Evolutionary conservation across 768 basidiomycete genomes (phyloP).

Genomic region (Mycena vulgaris): DNA sequence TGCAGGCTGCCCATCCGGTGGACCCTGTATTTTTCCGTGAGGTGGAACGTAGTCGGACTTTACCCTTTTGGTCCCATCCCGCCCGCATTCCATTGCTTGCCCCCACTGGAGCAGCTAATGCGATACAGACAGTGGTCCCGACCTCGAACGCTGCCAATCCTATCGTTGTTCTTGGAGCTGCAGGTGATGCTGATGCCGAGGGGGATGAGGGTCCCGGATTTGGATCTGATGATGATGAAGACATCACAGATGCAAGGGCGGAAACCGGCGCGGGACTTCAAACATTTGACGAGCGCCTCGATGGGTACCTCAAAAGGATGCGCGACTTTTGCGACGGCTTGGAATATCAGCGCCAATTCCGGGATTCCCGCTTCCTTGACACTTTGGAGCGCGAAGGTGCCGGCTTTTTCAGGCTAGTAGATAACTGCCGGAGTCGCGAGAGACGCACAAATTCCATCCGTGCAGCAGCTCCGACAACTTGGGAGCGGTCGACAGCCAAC

Average conservation of each 20-base stretch:
- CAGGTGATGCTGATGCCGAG: not conserved
- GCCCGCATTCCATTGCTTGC: not conserved
- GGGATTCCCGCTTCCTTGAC: slow-evolving; percentile 10
- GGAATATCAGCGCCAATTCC: slow-evolving; percentile 18
- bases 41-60: slow-evolving; percentile 28
- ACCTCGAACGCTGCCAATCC: not conserved
- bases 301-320: slow-evolving; percentile 2
- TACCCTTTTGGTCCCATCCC: slow-evolving; percentile 38
- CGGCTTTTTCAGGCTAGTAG: slow-evolving; percentile 1
- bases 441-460: not conserved
- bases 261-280: not conserved
- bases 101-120: not conserved
- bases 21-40: slow-evolving; percentile 39
- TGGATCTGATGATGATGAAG: not conserved
- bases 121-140: not conserved
- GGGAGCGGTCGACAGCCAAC: slow-evolving; percentile 7
- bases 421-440: slow-evolving; percentile 8
- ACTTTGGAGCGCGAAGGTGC: slow-evolving; percentile 13
- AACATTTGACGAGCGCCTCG: not conserved
- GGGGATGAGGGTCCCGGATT: not conserved
- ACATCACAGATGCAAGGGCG: not conserved
- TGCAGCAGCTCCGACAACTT: not conserved
- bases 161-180: not conserved
- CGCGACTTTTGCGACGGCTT: slow-evolving; percentile 7
- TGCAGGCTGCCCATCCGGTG: slow-evolving; percentile 35